Evolutionary conservation across 164 flowering plant species (phyloP), one percentile per base, ranked within the genome.

Genomic region (Liriodendron chinense): DNA sequence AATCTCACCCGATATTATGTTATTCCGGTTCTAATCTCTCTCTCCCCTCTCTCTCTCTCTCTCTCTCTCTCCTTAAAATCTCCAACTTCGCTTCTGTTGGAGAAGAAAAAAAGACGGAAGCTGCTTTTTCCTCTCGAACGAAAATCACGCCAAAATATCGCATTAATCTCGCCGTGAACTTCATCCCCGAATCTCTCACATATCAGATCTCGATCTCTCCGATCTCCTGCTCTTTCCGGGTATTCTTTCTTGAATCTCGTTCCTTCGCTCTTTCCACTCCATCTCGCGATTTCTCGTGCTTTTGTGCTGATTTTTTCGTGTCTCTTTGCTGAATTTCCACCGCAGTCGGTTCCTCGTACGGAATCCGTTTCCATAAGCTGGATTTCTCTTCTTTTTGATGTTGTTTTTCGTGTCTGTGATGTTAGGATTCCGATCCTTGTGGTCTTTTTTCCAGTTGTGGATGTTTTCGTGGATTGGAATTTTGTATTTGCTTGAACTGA

Each of bases 131-230:
- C 28, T 68, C 70, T 68, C 22, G n/a, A 16, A 18, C 23, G 9
- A 20, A 13, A 2, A 3, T 47, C 24, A 7, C 56, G 53, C 71
- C 23, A n/a, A n/a, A 47, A 69, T 69, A 50, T 5, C n/a, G 28
- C 47, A 20, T 13, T 16, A 67, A 12, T 69, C 1, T 9, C 50
- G 71, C 71, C 10, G 70, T 43, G 43, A 69, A 18, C 53, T n/a
- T 47, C 56, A 21, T 69, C 4, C 9, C 34, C 71, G 53, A 47
- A 47, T 7, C 7, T n/a, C 49, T 43, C 53, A 43, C 71, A 21
- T 16, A 3, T 6, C 71, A 69, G 71, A 69, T 69, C 71, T 22
- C 50, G 71, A 69, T 21, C n/a, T 69, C 57, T 69, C 71, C 56
- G 14, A 47, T 47, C 56, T 43, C 20, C 47, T 28, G n/a, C 69